Conservation (phyloP, 1,139 yeast genomes). For the Williopsis jadinii region DNA sequence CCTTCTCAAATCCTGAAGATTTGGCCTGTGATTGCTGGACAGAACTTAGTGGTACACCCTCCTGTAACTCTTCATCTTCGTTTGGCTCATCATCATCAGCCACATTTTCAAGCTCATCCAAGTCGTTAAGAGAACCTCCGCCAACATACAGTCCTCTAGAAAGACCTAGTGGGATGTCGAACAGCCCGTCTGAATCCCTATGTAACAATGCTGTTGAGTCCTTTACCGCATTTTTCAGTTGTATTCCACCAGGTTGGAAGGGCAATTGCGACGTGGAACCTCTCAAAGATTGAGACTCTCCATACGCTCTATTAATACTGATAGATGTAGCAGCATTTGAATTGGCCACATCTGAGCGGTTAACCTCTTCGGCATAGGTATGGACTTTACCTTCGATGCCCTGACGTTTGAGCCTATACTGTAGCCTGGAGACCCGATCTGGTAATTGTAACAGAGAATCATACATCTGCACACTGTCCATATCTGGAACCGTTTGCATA, state of each 20-base stretch:
- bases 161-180: slow-evolving; percentile 80
- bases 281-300: slow-evolving; percentile 45
- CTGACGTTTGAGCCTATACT: slow-evolving; percentile 53
- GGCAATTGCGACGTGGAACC: slow-evolving; percentile 81
- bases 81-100: slow-evolving; percentile 21
- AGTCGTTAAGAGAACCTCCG: slow-evolving; percentile 2
- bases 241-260: slow-evolving; percentile 87
- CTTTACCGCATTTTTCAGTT: slow-evolving; percentile 22
- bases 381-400: slow-evolving; percentile 71
- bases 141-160: slow-evolving; percentile 53
- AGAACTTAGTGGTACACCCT: slow-evolving; percentile 1
- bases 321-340: slow-evolving; percentile 64
- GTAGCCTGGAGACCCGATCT: slow-evolving; percentile 44
- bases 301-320: slow-evolving; percentile 62
- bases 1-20: slow-evolving; percentile 24
- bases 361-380: slow-evolving; percentile 55
- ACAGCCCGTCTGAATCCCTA: slow-evolving; percentile 66
- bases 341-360: slow-evolving; percentile 40
- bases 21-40: slow-evolving; percentile 6
- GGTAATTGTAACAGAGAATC: slow-evolving; percentile 44
- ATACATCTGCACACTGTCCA: slow-evolving; percentile 23
- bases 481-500: slow-evolving; percentile 39
- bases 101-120: slow-evolving; percentile 12
- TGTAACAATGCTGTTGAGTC: slow-evolving; percentile 37
- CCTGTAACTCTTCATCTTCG: slow-evolving; percentile 23